Evolutionary conservation across 805 yeast genomes (phyloP), one percentile per base, ranked within the genome.

Genomic region (Kuraishia floccosa): DNA sequence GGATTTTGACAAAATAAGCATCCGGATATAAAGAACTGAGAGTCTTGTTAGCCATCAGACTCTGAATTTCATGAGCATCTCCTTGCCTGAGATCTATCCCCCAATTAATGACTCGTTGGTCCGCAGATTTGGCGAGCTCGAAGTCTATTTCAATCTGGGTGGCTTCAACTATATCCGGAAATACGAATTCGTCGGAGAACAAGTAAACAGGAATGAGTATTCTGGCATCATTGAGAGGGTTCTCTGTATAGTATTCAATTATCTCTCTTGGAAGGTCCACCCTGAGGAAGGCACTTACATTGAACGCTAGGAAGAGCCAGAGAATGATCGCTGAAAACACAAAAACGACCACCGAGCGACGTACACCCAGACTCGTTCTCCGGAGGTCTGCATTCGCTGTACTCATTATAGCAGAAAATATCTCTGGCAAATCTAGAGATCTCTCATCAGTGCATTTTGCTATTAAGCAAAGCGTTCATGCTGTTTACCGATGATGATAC

Each of bases 61-160:
- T 7, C 10, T 11, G 7, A 7, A 11, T 17, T 9, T 9, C 16
- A 5, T 19, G 17, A 7, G 27, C 19, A 6, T 23, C 16, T 6
- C 31, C 27, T 5, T 30, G 11, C 16, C 31, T 13, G 12, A 30
- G 11, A 10, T 30, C 27, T 22, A 17, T 12, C 14, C 17, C 17
- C 31, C 31, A 30, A 6, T 30, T 16, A 21, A 23, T 14, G 13
- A 31, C 22, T 13, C 29, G 24, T 13, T 27, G 23, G 6, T 26
- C 22, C 23, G 22, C 9, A 9, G 30, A 13, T 12, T 20, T 19
- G 22, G 47, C 42, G 19, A 68, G 32, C 29, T 57, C 49, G 18
- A 50, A 44, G 39, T 68, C 59, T 5, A 66, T 45, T 37, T 65
- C 61, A 11, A 51, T 37, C 39, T 71, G 69, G 4, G 62, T 47